Base-by-base conservation (phyloP, 2,329 filamentous ascomycete species). In the Basipetospora chlamydospora region DNA sequence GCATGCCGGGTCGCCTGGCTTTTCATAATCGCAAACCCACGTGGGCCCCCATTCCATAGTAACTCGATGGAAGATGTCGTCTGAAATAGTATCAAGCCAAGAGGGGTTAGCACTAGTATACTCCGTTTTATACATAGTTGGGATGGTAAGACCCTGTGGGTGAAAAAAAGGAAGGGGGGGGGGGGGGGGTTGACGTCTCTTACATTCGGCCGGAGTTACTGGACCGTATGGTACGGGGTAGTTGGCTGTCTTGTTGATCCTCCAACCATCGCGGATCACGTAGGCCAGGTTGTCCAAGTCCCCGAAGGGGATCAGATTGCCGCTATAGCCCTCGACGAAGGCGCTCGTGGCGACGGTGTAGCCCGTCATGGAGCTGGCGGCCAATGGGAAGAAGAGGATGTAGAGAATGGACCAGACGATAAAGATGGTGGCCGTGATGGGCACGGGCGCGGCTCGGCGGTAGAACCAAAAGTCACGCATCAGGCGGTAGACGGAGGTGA, bases 361-460 rank as follows among this genome's bases (percentile, higher is more conserved):
- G 13, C 51, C 50, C 1, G 49, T 49, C 49, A 53, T 52, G 1
- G 50, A 44, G 18, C 50, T 37, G 3, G 45, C 45, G 6, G 54
- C 28, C 1, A 49, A 52, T 11, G 51, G 52, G 33, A 51, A 55
- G 9, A 33, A 33, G 10, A 52, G 32, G 4, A 48, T 22, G 22
- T 52, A 53, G 15, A 47, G 3, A 33, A 49, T 47, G 8, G 42
- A 46, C 4, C 36, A 15, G 12, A 49, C 28, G 17, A 53, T 45
- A 35, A 51, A 50, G 15, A 22, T 5, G 42, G 48, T 49, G 4
- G 43, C 39, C 2, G 41, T 1, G 28, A 34, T 47, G 3, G 51
- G 52, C 10, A 35, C 39, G 8, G 51, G 38, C 2, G 42, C 38
- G 11, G 22, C 11, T 6, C 22, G 22, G 6, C 41, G 41, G 5